These are phyloP conservation scores for Pythium volutum DNA, from an alignment of 352 stramenopile genomes.

Conservation along the genomic window DNA sequence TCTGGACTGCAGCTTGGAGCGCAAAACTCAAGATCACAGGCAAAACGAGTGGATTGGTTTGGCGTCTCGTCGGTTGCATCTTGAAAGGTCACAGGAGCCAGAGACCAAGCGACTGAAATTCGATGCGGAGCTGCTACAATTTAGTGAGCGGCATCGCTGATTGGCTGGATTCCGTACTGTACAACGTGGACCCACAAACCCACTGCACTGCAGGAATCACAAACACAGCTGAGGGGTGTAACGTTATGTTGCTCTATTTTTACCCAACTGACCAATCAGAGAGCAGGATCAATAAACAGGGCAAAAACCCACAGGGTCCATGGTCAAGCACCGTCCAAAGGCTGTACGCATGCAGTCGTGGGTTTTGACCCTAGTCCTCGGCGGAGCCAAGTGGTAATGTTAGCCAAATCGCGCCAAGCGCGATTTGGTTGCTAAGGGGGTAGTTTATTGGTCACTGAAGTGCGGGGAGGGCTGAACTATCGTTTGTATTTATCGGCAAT, in stretches of 20 bases:
- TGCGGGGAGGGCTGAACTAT: too few relatives aligned
- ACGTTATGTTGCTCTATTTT: constrained; percentile 9
- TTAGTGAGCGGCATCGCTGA: constrained; percentile 14
- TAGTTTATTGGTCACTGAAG: too few relatives aligned
- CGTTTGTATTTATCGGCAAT: too few relatives aligned
- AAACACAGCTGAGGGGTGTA: constrained; percentile 12
- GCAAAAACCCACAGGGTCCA: too few relatives aligned
- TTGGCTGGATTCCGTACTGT: constrained; percentile 12
- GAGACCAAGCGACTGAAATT: constrained; percentile 13
- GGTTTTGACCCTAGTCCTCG: too few relatives aligned
- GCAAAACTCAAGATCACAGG: not conserved
- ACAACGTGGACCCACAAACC: constrained; percentile 5
- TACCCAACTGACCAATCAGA: constrained; percentile 22
- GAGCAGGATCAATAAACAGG: constrained; percentile 9
- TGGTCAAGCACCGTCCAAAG: too few relatives aligned
- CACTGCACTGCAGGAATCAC: not conserved
- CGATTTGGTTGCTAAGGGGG: too few relatives aligned
- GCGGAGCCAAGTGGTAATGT: too few relatives aligned
- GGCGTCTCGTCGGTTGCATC: constrained; percentile 22
- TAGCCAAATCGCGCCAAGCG: too few relatives aligned
- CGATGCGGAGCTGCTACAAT: constrained; percentile 9
- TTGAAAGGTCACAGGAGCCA: constrained; percentile 24
- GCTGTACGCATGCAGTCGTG: too few relatives aligned
- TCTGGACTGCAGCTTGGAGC: constrained; percentile 6
- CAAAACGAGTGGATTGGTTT: too few relatives aligned